Evolutionary conservation across 2,329 filamentous ascomycete genomes (phyloP).

Genomic region (Periconia sp.): DNA sequence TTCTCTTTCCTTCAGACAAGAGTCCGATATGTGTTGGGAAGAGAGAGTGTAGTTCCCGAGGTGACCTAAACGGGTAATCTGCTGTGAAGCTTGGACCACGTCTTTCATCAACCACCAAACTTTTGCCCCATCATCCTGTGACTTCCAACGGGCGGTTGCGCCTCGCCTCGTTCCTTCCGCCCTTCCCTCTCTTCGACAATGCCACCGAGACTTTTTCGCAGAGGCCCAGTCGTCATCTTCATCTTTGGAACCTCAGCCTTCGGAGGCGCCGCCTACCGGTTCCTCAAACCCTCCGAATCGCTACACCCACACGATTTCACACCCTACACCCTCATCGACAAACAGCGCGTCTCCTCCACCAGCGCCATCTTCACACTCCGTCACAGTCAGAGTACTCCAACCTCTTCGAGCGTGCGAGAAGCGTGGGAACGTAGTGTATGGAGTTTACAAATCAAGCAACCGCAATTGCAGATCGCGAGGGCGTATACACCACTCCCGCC

Average conservation of each 20-base stretch:
- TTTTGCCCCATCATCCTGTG: background rate
- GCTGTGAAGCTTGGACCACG: background rate
- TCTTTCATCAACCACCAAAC: background rate
- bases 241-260: slow-evolving; percentile 36
- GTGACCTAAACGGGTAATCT: background rate
- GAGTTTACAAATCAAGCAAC: slow-evolving; percentile 93
- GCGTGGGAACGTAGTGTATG: slow-evolving; percentile 69
- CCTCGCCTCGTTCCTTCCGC: background rate
- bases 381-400: slow-evolving; percentile 39
- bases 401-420: slow-evolving; percentile 35
- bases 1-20: too few species aligned
- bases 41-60: too few species aligned
- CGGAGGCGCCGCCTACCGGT: slow-evolving; percentile 39
- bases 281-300: slow-evolving; percentile 26
- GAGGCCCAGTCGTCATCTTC: slow-evolving; percentile 31
- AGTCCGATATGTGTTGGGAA: too few species aligned
- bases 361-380: slow-evolving; percentile 69
- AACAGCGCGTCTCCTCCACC: slow-evolving; percentile 65
- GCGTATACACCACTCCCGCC: slow-evolving; percentile 87
- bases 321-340: slow-evolving; percentile 64
- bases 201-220: slow-evolving; percentile 18
- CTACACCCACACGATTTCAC: slow-evolving; percentile 65
- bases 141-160: background rate
- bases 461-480: slow-evolving; percentile 86
- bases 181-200: background rate